These are phyloP conservation scores for Hypocreales sp. DNA, from an alignment of 2,329 filamentous ascomycete genomes.

Conservation along the genomic window DNA sequence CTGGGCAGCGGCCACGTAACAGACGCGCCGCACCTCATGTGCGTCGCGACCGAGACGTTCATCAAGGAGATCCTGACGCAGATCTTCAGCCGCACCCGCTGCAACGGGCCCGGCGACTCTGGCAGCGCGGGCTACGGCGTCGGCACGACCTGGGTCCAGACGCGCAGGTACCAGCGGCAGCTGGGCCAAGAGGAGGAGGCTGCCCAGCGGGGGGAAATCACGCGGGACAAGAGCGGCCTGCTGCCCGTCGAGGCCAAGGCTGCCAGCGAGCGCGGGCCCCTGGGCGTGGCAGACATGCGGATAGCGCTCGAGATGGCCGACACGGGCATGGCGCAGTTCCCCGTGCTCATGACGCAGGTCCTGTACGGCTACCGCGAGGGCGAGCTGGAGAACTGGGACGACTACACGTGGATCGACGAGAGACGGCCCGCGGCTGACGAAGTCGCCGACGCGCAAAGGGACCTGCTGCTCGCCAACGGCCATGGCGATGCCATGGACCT, in stretches of 20 bases:
- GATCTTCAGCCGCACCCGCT: constrained; percentile 47
- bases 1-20: constrained; percentile 40
- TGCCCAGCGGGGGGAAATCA: constrained; percentile 56
- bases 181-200: constrained; percentile 62
- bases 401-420: constrained; percentile 38
- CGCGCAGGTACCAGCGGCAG: constrained; percentile 60
- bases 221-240: constrained; percentile 59
- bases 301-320: constrained; percentile 64
- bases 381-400: constrained; percentile 52
- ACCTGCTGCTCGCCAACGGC: constrained; percentile 28
- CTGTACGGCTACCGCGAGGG: constrained; percentile 59
- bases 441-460: constrained; percentile 8
- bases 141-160: constrained; percentile 60
- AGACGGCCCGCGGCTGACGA: constrained; percentile 13
- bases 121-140: constrained; percentile 48
- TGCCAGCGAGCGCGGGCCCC: constrained; percentile 51
- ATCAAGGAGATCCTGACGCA: constrained; percentile 50
- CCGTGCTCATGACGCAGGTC: constrained; percentile 56
- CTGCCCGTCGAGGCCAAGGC: constrained; percentile 70
- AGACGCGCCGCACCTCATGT: constrained; percentile 49
- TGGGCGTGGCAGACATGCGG: constrained; percentile 66
- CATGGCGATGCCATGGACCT: constrained; percentile 42
- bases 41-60: constrained; percentile 49
- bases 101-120: constrained; percentile 47
- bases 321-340: constrained; percentile 61